These are phyloP conservation scores for Rhynchosporium agropyri DNA, from an alignment of 2,329 filamentous ascomycete genomes.

Conservation along the genomic window DNA sequence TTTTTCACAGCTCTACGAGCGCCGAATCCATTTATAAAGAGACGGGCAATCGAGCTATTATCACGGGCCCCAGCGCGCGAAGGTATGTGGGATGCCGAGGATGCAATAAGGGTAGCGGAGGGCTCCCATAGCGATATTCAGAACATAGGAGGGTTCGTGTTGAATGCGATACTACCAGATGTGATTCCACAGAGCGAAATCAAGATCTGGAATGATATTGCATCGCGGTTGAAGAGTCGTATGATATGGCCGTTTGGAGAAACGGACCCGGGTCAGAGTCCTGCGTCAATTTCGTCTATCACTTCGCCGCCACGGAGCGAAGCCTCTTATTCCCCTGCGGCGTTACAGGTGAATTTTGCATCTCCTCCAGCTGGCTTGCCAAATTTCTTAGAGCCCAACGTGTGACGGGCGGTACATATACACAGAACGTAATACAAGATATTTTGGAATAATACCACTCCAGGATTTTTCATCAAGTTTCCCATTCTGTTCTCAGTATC, in stretches of 20 bases:
- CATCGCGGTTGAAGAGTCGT: conserved; percentile 22
- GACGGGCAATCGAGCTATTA: conserved; percentile 33
- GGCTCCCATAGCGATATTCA: conserved; percentile 19
- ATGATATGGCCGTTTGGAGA: conserved; percentile 34
- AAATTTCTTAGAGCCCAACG: background rate
- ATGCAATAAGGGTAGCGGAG: conserved; percentile 31
- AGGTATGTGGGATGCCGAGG: conserved; percentile 39
- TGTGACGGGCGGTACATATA: conserved; percentile 1
- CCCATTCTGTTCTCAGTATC: no score
- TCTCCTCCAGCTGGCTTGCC: conserved; percentile 11
- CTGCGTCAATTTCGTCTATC: background rate
- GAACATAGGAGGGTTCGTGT: conserved; percentile 9
- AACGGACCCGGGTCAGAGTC: conserved; percentile 17
- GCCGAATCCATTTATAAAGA: conserved; percentile 22
- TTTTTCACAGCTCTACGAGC: conserved; percentile 34
- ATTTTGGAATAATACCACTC: conserved; percentile 2
- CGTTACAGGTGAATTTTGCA: conserved; percentile 4
- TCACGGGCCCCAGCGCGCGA: conserved; percentile 33
- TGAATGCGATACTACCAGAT: conserved; percentile 15
- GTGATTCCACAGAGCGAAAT: conserved; percentile 21
- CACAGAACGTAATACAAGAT: background rate
- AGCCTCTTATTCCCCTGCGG: conserved; percentile 2
- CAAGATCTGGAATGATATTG: conserved; percentile 24
- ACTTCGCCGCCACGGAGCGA: conserved; percentile 17
- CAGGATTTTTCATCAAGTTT: background rate